Evolutionary conservation across 1,139 yeast genomes (phyloP), one percentile per base, ranked within the genome.

Genomic region (Geotrichum fermentans): DNA sequence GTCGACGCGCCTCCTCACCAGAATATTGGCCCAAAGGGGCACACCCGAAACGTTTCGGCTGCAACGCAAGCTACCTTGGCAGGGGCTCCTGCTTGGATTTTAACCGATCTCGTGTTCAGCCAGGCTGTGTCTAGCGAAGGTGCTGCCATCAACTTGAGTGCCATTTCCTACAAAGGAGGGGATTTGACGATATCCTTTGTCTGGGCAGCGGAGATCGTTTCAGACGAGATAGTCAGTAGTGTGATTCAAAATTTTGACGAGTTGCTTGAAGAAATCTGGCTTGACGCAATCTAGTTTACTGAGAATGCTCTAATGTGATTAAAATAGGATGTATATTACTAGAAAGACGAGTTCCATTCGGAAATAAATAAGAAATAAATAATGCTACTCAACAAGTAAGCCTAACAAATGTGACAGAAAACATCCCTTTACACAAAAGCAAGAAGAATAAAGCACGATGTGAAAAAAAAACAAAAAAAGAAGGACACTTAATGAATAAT

Each of bases 91-190:
- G 16, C 39, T 33, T 43, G 47, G 47, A 22, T 29, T 8, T 10
- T 43, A 3, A 17, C 42, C 1, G 34, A 37, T 28, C 28, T 22
- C 17, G 32, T 17, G 17, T 43, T 24, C 18, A 17, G 29, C 11
- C 41, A 43, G 24, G 24, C 35, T 7, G 38, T 32, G n/a, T 43
- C 42, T 1, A 21, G 40, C 7, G 37, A 36, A 4, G 47, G 47
- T 10, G 28, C 47, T 2, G 37, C 42, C 11, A 36, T 43, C 3
- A 18, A n/a, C 18, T 11, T 43, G 18, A 28, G 29, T 24, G 29
- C 22, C 13, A 30, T 43, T 7, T 43, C 47, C 20, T 28, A 14
- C 18, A 26, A 13, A 8, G 40, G 40, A 16, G 42, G 41, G 8
- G 47, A 37, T 18, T n/a, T 43, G 20, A 37, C 22, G 37, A 38